A percentile compares a stretch with the other conserved stretches of the same genome.
These are phyloP conservation scores for Zymoseptoria crescenta DNA, from an alignment of 2,329 filamentous ascomycete genomes.

Conservation along the genomic window DNA sequence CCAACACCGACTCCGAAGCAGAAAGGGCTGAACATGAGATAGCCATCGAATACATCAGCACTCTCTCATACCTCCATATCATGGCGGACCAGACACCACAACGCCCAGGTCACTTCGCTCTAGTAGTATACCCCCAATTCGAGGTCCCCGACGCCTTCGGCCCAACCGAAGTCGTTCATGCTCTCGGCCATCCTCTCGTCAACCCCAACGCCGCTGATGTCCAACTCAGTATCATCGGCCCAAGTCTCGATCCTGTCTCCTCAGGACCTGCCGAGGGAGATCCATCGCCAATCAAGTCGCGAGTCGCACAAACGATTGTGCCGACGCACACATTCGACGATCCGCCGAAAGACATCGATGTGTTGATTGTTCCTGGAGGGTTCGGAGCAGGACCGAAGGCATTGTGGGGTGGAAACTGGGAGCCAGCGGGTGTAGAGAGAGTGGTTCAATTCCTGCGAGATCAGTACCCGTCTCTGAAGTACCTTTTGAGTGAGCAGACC, in stretches of 20 bases:
- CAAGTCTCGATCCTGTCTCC: background rate
- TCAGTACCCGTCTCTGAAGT: background rate
- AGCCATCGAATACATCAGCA: too few species aligned
- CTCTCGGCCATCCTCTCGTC: slow-evolving; percentile 2
- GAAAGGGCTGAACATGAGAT: too few species aligned
- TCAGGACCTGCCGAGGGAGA: background rate
- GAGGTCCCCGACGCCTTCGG: slow-evolving; percentile 17
- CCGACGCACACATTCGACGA: slow-evolving; percentile 51
- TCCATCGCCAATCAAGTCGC: background rate
- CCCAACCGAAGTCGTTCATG: slow-evolving; percentile 15
- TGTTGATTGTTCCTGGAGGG: slow-evolving; percentile 61
- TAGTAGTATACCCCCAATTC: slow-evolving; percentile 15
- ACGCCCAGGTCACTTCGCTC: slow-evolving; percentile 4
- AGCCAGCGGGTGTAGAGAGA: background rate
- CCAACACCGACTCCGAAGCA: too few species aligned
- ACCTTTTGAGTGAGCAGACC: slow-evolving; percentile 25
- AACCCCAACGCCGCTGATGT: background rate
- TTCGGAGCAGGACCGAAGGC: slow-evolving; percentile 34
- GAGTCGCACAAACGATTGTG: background rate
- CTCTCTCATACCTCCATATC: background rate
- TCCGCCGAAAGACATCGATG: slow-evolving; percentile 45
- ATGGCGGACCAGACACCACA: background rate
- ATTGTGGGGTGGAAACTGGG: background rate
- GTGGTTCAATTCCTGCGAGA: background rate
- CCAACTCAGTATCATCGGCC: background rate